These are phyloP conservation scores for Staphylotrichum tortipilum DNA, from an alignment of 495 filamentous ascomycete species.

Conservation along the genomic window DNA sequence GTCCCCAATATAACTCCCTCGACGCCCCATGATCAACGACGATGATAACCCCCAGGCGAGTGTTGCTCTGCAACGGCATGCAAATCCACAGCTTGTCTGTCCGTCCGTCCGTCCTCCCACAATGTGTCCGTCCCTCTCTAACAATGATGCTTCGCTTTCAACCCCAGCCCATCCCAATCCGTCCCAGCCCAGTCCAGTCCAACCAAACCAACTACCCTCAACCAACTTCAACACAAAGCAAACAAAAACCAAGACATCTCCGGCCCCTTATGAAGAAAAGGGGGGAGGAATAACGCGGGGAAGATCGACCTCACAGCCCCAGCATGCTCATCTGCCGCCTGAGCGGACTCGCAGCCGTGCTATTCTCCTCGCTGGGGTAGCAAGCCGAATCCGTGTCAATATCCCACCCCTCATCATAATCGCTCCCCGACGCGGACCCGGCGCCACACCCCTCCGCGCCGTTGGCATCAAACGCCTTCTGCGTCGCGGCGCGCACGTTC, in stretches of 20 bases:
- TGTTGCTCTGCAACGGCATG: no score
- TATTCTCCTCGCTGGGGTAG: constrained; percentile 56
- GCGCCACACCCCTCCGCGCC: constrained; percentile 26
- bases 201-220: no score
- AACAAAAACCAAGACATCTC: not conserved
- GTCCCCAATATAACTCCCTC: no score
- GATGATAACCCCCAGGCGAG: no score
- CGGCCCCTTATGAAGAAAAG: not conserved
- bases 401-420: constrained; percentile 59
- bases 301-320: constrained; percentile 33
- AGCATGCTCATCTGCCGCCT: constrained; percentile 60
- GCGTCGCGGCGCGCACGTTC: constrained; percentile 79
- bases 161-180: no score
- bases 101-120: no score
- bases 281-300: not conserved
- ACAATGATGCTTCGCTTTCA: no score
- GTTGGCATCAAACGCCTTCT: constrained; percentile 64
- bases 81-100: no score
- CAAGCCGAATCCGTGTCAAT: constrained; percentile 72
- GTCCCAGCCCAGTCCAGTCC: no score
- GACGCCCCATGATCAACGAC: no score
- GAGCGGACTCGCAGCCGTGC: constrained; percentile 54
- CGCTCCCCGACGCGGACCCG: constrained; percentile 15
- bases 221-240: no score
- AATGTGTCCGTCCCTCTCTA: no score